Percentiles rank a stretch among this genome's conserved stretches.
phyloP scores from a whole-genome alignment of 495 filamentous ascomycete species.

The Penicillium lividum region DNA sequence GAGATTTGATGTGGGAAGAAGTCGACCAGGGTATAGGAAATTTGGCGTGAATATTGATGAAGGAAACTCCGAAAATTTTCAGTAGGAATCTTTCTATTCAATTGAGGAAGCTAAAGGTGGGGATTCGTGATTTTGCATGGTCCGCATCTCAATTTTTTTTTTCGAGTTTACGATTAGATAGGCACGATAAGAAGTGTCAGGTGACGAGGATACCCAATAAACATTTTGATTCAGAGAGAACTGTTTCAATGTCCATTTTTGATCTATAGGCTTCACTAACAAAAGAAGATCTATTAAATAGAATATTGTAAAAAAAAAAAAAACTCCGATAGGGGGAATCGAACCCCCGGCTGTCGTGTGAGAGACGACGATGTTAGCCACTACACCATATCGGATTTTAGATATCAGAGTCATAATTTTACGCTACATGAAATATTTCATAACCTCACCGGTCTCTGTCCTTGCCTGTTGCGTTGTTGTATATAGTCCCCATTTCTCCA shows the following conservation, averaged over 20 bases:
- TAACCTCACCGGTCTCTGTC: too few relatives aligned
- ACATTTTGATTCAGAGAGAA: neutral
- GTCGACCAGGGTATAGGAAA: neutral
- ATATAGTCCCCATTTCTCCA: too few relatives aligned
- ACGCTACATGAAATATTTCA: too few relatives aligned
- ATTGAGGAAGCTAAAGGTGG: neutral
- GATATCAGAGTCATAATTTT: neutral
- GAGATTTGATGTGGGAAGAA: neutral
- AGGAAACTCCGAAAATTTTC: neutral
- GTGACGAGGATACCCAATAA: constrained; percentile 1
- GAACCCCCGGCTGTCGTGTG: constrained; percentile 45
- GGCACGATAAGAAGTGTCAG: constrained; percentile 14
- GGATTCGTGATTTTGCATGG: neutral
- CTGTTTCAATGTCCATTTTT: neutral
- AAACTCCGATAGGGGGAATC: constrained; percentile 43
- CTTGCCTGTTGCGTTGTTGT: too few relatives aligned
- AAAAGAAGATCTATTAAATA: neutral
- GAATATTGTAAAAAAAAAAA: constrained; percentile 12
- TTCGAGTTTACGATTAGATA: constrained; percentile 24
- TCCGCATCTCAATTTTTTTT: constrained; percentile 1
- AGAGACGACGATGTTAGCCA: constrained; percentile 47
- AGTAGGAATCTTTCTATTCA: neutral
- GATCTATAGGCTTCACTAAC: neutral
- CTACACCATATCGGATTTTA: constrained; percentile 42
- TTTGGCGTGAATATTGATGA: neutral